Evolutionary conservation across 2,329 filamentous ascomycete genomes (phyloP).

Genomic region (Colletotrichum somersetense): DNA sequence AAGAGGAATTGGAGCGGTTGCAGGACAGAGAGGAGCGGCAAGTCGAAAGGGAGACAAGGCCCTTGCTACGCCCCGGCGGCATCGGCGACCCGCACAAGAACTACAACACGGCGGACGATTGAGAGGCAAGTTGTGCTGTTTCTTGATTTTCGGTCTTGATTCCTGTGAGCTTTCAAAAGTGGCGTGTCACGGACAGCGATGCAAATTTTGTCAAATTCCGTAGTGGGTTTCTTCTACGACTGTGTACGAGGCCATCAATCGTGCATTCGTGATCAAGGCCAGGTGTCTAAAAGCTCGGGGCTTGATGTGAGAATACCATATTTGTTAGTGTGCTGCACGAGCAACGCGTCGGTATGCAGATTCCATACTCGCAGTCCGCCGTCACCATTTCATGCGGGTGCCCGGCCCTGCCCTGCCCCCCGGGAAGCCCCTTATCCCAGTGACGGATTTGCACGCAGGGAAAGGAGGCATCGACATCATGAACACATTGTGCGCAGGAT

Average conservation of each 20-base stretch:
- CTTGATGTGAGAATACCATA: neutral
- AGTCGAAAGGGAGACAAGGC: slow-evolving; percentile 63
- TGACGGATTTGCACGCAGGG: neutral
- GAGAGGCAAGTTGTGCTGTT: neutral
- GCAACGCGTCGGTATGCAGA: too few relatives aligned
- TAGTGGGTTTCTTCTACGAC: neutral
- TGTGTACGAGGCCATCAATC: neutral
- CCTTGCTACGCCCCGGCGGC: slow-evolving; percentile 63
- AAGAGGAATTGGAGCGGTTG: slow-evolving; percentile 64
- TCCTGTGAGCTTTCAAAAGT: neutral
- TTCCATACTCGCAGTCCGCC: neutral
- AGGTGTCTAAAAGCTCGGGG: neutral
- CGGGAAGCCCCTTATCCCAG: neutral
- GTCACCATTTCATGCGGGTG: neutral
- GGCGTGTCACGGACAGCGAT: neutral
- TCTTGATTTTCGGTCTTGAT: neutral
- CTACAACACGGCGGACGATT: slow-evolving; percentile 51
- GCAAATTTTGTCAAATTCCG: neutral
- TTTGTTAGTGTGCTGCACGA: neutral
- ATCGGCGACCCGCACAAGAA: slow-evolving; percentile 60
- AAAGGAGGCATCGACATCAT: too few relatives aligned
- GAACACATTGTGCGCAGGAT: too few relatives aligned
- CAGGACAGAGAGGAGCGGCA: slow-evolving; percentile 65
- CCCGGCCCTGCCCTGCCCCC: neutral
- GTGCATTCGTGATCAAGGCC: neutral